A percentile compares a stretch with the other conserved stretches of the same genome.
These are phyloP conservation scores for Barnettozyma salicaria DNA, from an alignment of 805 yeast genomes.

Conservation along the genomic window DNA sequence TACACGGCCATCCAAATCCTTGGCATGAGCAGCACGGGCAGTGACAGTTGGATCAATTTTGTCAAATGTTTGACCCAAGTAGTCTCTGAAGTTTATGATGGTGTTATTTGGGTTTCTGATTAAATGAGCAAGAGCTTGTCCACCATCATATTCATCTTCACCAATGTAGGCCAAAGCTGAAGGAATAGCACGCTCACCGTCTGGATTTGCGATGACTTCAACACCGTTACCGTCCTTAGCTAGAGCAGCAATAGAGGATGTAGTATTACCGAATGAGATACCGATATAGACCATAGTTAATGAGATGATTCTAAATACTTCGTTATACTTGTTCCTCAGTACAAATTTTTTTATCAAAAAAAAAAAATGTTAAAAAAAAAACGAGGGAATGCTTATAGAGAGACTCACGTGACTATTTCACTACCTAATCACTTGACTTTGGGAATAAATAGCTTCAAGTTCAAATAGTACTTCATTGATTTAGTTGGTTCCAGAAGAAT, in stretches of 20 bases:
- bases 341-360: no score
- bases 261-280: constrained; percentile 92
- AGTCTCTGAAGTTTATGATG: constrained; percentile 88
- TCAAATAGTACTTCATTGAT: no score
- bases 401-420: no score
- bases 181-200: constrained; percentile 96
- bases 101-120: constrained; percentile 87
- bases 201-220: constrained; percentile 97
- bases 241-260: constrained; percentile 90
- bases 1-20: constrained; percentile 58
- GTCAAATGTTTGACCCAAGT: constrained; percentile 67
- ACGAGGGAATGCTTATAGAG: no score
- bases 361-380: no score
- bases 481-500: constrained; percentile 14
- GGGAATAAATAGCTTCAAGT: no score
- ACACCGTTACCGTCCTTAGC: constrained; percentile 74
- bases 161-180: constrained; percentile 89
- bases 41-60: constrained; percentile 64
- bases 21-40: constrained; percentile 60
- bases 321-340: no score
- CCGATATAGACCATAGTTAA: constrained; percentile 60
- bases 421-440: no score
- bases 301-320: no score
- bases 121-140: constrained; percentile 89
- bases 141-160: constrained; percentile 94